Evolutionary conservation across 2,329 filamentous ascomycete species (phyloP), one percentile per base, ranked within the genome.

Genomic region (Amauroascus verrucosus): DNA sequence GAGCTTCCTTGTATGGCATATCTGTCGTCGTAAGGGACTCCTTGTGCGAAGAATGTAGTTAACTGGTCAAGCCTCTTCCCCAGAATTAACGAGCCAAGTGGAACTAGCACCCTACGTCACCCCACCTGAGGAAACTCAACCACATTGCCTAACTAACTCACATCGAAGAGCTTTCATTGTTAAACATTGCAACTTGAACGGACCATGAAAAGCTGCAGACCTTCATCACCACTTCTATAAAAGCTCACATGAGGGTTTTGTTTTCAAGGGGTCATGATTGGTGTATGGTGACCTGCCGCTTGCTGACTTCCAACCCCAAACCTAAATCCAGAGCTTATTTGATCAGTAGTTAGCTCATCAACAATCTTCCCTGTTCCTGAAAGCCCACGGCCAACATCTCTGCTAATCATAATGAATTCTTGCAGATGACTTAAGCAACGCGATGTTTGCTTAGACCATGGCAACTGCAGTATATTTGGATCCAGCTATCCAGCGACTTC

Each of bases 401-500:
- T n/a, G 33, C 16, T 14, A 13, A 46, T 38, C 14, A 52, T 6
- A 30, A 37, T 38, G 41, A 46, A 14, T 30, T 30, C n/a, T 28
- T 28, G 22, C 50, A 24, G 30, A 41, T 32, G 13, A 40, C 30
- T 43, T 22, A 48, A 41, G 14, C 40, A 11, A 38, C 40, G 50
- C 16, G 40, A 46, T 28, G 20, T 6, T 41, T 24, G n/a, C 16
- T 48, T 41, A 48, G 33, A 40, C 45, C 28, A 57, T 59, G 55
- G 54, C 55, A 24, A 56, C 46, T 16, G 20, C 44, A 16, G 48
- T 56, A 47, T 50, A 47, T 57, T 96, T 97, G 90, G 91, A 97
- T 75, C 77, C 81, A 65, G 84, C 83, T 67, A 88, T 96, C 67
- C 88, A 94, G 72, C 87, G 91, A 63, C 80, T 90, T 61, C 78